phyloP scores from a whole-genome alignment of 345 rosid genomes.

The Gynandropsis gynandra region DNA sequence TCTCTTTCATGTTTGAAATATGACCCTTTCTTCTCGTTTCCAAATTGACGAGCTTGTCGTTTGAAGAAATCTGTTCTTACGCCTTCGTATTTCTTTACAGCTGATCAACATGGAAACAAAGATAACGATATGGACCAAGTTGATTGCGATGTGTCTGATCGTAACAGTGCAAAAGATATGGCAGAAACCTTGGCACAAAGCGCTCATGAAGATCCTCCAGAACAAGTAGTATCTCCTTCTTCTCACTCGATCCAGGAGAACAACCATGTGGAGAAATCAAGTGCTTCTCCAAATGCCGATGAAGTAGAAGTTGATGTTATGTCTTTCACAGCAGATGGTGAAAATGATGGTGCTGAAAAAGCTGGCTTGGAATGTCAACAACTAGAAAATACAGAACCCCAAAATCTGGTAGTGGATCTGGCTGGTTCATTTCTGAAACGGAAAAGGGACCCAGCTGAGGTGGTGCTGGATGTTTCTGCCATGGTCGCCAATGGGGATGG shows the following conservation, averaged over 20 bases:
- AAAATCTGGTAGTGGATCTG: conserved; percentile 25
- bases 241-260: background rate
- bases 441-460: conserved; percentile 30
- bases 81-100: conserved; percentile 1
- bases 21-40: background rate
- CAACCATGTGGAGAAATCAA: background rate
- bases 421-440: conserved; percentile 30
- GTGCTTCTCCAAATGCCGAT: conserved; percentile 23
- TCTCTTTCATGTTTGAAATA: background rate
- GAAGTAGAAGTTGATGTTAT: conserved; percentile 21
- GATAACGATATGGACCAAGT: background rate
- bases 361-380: conserved; percentile 11
- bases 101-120: background rate
- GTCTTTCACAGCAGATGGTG: conserved; percentile 23
- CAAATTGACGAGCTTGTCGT: background rate
- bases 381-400: conserved; percentile 20
- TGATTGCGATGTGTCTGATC: background rate
- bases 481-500: conserved; percentile 25
- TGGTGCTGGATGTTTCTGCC: conserved; percentile 32
- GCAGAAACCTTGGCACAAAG: background rate
- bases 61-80: background rate
- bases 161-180: background rate
- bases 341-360: conserved; percentile 28
- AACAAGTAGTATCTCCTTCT: background rate
- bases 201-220: no score